Conservation (phyloP, 148 eudicot species). For the Diospyros kaki region DNA sequence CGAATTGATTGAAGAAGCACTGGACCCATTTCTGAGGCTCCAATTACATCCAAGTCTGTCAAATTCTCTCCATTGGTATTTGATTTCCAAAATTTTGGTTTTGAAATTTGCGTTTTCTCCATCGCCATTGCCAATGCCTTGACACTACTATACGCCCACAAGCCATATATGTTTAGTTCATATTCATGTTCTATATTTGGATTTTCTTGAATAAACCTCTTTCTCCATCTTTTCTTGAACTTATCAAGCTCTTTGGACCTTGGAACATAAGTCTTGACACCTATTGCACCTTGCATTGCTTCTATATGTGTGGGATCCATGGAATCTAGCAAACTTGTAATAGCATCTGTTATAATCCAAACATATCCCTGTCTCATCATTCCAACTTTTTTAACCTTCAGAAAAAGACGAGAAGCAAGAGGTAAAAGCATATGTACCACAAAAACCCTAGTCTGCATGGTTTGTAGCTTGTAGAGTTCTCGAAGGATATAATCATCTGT, state of each 20-base stretch:
- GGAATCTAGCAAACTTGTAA: slow-evolving; percentile 38
- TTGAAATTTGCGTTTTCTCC: no score
- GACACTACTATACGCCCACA: no score
- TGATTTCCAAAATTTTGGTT: no score
- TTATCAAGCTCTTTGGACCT: slow-evolving; percentile 23
- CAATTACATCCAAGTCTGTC: no score
- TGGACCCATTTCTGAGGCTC: no score
- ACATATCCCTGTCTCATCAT: slow-evolving; percentile 74
- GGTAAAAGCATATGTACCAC: slow-evolving; percentile 51
- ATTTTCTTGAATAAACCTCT: slow-evolving; percentile 30
- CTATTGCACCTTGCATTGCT: slow-evolving; percentile 67
- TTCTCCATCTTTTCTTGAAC: slow-evolving; percentile 43
- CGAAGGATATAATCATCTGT: slow-evolving; percentile 35
- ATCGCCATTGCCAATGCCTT: no score
- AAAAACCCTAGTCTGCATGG: slow-evolving; percentile 60
- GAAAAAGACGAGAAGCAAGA: slow-evolving; percentile 47
- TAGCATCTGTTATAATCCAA: slow-evolving; percentile 58
- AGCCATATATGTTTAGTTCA: slow-evolving; percentile 7
- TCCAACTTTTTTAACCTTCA: slow-evolving; percentile 37
- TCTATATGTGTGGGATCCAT: slow-evolving; percentile 26
- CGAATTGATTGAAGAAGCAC: no score
- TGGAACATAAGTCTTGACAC: slow-evolving; percentile 50
- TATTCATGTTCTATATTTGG: slow-evolving; percentile 22
- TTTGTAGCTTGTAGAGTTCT: slow-evolving; percentile 53
- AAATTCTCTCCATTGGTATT: no score